Evolutionary conservation across 495 filamentous ascomycete genomes (phyloP).

Genomic region (Rhizodiscina lignyota): DNA sequence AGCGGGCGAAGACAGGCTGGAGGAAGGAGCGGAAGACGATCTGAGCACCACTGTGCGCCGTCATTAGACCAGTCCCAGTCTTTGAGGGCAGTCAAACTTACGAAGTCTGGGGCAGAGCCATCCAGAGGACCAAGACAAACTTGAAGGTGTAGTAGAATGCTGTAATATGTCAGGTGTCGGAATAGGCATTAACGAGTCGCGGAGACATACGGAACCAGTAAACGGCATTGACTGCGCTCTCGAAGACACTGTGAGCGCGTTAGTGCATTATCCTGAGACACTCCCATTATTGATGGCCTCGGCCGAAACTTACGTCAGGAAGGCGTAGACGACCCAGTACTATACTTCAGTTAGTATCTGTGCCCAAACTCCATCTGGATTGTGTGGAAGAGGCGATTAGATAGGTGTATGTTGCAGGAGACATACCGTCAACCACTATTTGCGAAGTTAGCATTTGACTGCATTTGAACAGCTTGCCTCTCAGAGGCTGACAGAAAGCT

Average conservation of each 20-base stretch:
- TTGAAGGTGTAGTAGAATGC: slow-evolving; percentile 99
- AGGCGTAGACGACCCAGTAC: slow-evolving; percentile 97
- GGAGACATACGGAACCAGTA: slow-evolving; percentile 82
- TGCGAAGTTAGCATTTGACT: no score
- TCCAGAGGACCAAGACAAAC: slow-evolving; percentile 91
- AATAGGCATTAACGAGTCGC: not conserved
- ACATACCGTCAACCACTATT: slow-evolving; percentile 55
- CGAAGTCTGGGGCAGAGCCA: slow-evolving; percentile 85
- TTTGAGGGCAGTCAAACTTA: slow-evolving; percentile 31
- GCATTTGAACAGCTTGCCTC: no score
- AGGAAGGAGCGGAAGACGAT: slow-evolving; percentile 93
- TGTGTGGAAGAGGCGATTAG: no score
- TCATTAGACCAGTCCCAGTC: not conserved
- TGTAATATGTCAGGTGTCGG: slow-evolving; percentile 12
- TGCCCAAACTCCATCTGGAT: no score
- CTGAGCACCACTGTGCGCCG: slow-evolving; percentile 64
- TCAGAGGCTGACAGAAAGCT: slow-evolving; percentile 17
- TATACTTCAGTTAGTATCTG: no score
- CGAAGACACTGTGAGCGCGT: slow-evolving; percentile 49
- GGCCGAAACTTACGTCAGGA: slow-evolving; percentile 62
- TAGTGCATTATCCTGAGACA: no score
- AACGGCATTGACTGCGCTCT: slow-evolving; percentile 81
- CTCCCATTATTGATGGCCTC: no score
- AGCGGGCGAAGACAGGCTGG: slow-evolving; percentile 75
- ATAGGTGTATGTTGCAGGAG: no score